A percentile compares a stretch with the other conserved stretches of the same genome.
These are phyloP conservation scores for Pythium phragmiticola DNA, from an alignment of 352 stramenopile genomes.

Conservation along the genomic window DNA sequence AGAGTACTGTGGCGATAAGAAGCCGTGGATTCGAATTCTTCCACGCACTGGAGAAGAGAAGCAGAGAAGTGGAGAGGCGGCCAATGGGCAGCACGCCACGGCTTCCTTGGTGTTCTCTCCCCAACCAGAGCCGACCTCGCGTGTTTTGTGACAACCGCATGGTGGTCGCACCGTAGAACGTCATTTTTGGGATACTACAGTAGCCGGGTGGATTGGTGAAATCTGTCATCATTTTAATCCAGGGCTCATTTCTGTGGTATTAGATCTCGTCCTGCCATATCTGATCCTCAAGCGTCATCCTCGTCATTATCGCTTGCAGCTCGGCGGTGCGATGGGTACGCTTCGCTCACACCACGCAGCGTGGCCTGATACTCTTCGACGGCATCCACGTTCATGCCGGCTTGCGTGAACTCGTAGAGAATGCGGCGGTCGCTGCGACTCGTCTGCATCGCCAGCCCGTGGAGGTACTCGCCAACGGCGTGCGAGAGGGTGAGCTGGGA, in stretches of 20 bases:
- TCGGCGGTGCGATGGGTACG: conserved; percentile 30
- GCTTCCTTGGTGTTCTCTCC: conserved; percentile 9
- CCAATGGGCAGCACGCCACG: neutral
- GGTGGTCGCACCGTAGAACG: conserved; percentile 10
- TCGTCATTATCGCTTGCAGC: conserved; percentile 19
- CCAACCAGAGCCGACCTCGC: neutral
- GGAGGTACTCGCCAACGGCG: conserved; percentile 46
- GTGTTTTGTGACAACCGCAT: conserved; percentile 1
- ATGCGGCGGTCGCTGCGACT: conserved; percentile 53
- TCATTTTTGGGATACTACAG: neutral
- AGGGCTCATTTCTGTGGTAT: conserved; percentile 22
- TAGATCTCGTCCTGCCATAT: conserved; percentile 4
- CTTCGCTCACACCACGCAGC: conserved; percentile 43
- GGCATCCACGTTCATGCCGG: conserved; percentile 73
- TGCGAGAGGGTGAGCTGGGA: conserved; percentile 48
- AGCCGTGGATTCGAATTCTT: neutral
- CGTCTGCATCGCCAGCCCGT: conserved; percentile 33
- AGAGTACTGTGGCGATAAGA: conserved; percentile 7
- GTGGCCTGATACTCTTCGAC: conserved; percentile 53
- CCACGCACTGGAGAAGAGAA: neutral
- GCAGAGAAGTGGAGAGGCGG: neutral
- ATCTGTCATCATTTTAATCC: conserved; percentile 10
- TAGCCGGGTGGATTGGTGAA: too few relatives aligned
- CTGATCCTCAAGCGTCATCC: conserved; percentile 3
- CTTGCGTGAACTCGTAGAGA: conserved; percentile 69